Base-by-base conservation (phyloP, 768 basidiomycete species). In the Hericium coralloides region DNA sequence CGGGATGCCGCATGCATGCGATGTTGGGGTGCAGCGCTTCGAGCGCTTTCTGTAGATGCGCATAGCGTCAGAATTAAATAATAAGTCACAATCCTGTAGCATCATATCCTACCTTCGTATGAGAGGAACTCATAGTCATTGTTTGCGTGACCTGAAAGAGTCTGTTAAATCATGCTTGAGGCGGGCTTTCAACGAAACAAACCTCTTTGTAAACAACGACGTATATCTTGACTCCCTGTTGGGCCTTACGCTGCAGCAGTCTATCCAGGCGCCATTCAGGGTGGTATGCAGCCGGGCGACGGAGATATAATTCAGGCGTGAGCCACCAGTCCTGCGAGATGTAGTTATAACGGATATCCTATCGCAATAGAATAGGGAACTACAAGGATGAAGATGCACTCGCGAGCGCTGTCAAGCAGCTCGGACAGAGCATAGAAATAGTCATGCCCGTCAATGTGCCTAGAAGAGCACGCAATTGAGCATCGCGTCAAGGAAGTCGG, bases 351-450 rank as follows among this genome's bases (percentile, higher is more conserved):
- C 37, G 10, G 18, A 39, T 39, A 17, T 49, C 12, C n/a, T 1
- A 20, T 2, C 20, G 55, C 15, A 17, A 18, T 25, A 36, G 48
- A 38, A 12, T 9, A 52, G 7, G 6, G 38, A 63, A 76, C 6
- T 55, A 87, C 94, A 60, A 89, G 64, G 61, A 98, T 97, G 70
- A 92, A 95, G 66, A 98, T 97, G 31, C 72, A 82, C 65, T 95
- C 89, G 57, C 79, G 79, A 2, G 91, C 90, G 37, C 73, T 80
- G 49, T 89, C 88, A n/a, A 98, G 76, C 71, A 95, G 76, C 71
- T 95, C 92, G 1, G 91, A 92, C 38, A 97, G 68, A 0, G 95
- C 95, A 81, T 88, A 98, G 80, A 98, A 89, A 69, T 95, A 98
- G 72, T 98, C 95, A 57, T 97, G 92, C 0, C 95, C 95, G 64